Percentiles rank a stretch among this genome's conserved stretches.
phyloP scores from a whole-genome alignment of 179 eudicot genomes.

The Pouteria campechiana region DNA sequence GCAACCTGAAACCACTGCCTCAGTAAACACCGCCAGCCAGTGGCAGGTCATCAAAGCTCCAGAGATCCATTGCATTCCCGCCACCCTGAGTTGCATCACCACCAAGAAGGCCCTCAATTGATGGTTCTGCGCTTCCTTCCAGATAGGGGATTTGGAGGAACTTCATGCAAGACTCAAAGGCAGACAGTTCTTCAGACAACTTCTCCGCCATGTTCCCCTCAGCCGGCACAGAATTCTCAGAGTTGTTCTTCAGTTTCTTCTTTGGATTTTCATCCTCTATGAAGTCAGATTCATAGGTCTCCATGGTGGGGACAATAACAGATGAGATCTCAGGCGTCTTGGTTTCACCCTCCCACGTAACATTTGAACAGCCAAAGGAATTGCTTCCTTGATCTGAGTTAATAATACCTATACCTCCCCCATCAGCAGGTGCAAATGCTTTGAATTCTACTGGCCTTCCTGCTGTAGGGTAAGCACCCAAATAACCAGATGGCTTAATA shows the following conservation, averaged over 20 bases:
- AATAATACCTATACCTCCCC: conserved; percentile 20
- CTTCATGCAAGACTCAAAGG: conserved; percentile 62
- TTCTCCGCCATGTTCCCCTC: conserved; percentile 20
- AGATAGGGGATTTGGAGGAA: conserved; percentile 39
- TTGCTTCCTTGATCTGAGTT: conserved; percentile 67
- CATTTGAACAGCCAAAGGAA: conserved; percentile 68
- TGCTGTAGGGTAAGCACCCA: conserved; percentile 8
- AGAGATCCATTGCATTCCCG: conserved; percentile 33
- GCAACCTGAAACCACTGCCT: conserved; percentile 9
- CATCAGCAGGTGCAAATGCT: conserved; percentile 20
- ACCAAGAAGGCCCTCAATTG: conserved; percentile 51
- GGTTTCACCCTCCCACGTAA: conserved; percentile 49
- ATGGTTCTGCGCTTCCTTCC: conserved; percentile 56
- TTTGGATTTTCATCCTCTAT: conserved; percentile 32
- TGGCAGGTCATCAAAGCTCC: conserved; percentile 74
- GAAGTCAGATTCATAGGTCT: conserved; percentile 26
- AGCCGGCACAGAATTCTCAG: conserved; percentile 16
- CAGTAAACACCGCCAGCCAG: conserved; percentile 27
- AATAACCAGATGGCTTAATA: conserved; percentile 14
- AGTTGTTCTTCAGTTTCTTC: conserved; percentile 41
- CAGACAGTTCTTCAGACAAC: conserved; percentile 38
- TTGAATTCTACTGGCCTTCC: conserved; percentile 23
- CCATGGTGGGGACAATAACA: conserved; percentile 37
- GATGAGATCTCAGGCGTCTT: conserved; percentile 77
- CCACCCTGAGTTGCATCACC: conserved; percentile 37